A percentile compares a stretch with the other conserved stretches of the same genome.
Evolutionary conservation across 805 yeast genomes (phyloP).

Genomic region (Priceomyces carsonii): DNA sequence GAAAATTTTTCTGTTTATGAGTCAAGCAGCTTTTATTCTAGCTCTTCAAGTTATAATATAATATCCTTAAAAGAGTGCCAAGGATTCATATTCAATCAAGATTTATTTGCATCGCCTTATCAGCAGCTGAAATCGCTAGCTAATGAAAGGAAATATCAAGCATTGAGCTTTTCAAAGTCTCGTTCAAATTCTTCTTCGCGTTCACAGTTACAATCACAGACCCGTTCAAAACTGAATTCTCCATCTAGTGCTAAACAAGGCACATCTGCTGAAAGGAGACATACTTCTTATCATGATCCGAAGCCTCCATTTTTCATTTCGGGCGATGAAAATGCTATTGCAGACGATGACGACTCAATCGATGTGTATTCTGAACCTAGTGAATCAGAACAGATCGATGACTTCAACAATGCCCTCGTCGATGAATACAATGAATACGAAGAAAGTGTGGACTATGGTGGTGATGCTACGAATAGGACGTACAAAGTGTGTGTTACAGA

Average conservation of each 20-base stretch:
- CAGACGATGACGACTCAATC: conserved; percentile 19
- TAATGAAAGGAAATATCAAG: conserved; percentile 31
- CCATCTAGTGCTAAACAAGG: conserved; percentile 6
- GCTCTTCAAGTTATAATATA: conserved; percentile 27
- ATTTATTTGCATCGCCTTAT: conserved; percentile 68
- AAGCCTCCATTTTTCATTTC: conserved; percentile 20
- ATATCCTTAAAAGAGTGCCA: conserved; percentile 62
- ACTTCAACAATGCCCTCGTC: conserved; percentile 10
- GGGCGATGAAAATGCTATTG: conserved; percentile 13
- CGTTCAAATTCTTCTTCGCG: conserved; percentile 9
- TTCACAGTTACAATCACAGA: conserved; percentile 5
- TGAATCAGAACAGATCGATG: conserved; percentile 5
- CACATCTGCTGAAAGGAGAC: conserved; percentile 22
- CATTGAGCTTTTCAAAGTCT: conserved; percentile 20
- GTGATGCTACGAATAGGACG: conserved; percentile 20
- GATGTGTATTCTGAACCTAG: conserved; percentile 11
- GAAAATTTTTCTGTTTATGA: conserved; percentile 60
- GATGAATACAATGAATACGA: conserved; percentile 22
- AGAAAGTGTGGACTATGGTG: conserved; percentile 20
- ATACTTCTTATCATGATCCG: conserved; percentile 27
- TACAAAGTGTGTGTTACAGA: conserved; percentile 45
- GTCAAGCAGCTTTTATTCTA: conserved; percentile 32
- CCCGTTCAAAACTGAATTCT: conserved; percentile 5
- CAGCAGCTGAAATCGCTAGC: conserved; percentile 52
- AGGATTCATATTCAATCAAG: conserved; percentile 78